Evolutionary conservation across 495 filamentous ascomycete species (phyloP).

Genomic region (Hapsidospora chrysogenum): DNA sequence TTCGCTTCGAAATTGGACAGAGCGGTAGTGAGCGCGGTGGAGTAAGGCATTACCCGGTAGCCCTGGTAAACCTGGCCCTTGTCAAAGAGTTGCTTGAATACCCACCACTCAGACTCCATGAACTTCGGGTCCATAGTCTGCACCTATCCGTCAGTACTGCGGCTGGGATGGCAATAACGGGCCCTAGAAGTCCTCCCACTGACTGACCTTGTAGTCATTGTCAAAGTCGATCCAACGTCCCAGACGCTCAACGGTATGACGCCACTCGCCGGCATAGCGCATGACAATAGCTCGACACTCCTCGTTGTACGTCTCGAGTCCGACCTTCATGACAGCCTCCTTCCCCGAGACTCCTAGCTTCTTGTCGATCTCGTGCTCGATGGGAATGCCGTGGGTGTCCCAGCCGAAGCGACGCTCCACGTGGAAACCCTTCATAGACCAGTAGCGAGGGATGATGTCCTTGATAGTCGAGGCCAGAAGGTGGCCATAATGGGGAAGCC

Average conservation of each 20-base stretch:
- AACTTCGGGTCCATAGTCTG: slow-evolving; percentile 86
- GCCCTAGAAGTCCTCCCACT: neutral
- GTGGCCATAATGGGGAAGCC: slow-evolving; percentile 89
- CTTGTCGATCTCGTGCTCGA: slow-evolving; percentile 98
- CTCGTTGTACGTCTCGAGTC: slow-evolving; percentile 80
- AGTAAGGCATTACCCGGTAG: slow-evolving; percentile 87
- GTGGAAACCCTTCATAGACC: slow-evolving; percentile 92
- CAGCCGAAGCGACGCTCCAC: slow-evolving; percentile 55
- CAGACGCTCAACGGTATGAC: slow-evolving; percentile 71
- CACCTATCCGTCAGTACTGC: slow-evolving; percentile 4
- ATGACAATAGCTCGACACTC: slow-evolving; percentile 93
- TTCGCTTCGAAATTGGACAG: slow-evolving; percentile 88
- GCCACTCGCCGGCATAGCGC: slow-evolving; percentile 82
- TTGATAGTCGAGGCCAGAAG: slow-evolving; percentile 93
- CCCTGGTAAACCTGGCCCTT: slow-evolving; percentile 81
- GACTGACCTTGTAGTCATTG: slow-evolving; percentile 79
- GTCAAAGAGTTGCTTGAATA: slow-evolving; percentile 82
- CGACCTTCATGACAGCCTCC: slow-evolving; percentile 74
- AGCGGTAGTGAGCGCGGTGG: slow-evolving; percentile 76
- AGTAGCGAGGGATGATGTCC: slow-evolving; percentile 91
- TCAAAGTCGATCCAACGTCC: slow-evolving; percentile 99
- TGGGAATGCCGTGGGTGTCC: slow-evolving; percentile 93
- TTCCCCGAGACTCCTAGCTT: slow-evolving; percentile 79
- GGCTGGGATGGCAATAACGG: neutral
- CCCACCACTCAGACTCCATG: slow-evolving; percentile 97